Evolutionary conservation across 768 basidiomycete species (phyloP).

Genomic region (Leucocoprinus leucothites): DNA sequence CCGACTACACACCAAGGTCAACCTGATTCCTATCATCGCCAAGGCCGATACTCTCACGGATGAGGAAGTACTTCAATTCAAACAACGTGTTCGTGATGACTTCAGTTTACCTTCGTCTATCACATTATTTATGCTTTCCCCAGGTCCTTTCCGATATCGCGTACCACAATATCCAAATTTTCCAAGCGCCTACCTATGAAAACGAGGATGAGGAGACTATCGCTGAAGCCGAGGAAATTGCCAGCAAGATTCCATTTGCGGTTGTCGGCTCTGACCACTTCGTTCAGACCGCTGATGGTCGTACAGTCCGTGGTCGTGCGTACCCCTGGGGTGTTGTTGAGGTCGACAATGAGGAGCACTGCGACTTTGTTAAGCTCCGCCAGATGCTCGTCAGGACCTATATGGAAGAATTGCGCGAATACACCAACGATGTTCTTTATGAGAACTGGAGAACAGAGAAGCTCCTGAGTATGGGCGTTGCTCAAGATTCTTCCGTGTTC

Average conservation of each 20-base stretch:
- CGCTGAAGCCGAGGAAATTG: conserved; percentile 96
- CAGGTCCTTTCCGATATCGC: conserved; percentile 92
- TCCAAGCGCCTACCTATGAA: conserved; percentile 96
- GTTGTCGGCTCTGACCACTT: conserved; percentile 91
- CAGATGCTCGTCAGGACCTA: conserved; percentile 99
- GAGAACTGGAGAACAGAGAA: conserved; percentile 99
- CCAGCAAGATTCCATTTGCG: conserved; percentile 97
- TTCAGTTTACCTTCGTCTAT: conserved; percentile 1
- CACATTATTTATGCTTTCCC: conserved; percentile 2
- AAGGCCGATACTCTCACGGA: conserved; percentile 98
- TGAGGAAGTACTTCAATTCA: conserved; percentile 91
- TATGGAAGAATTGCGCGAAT: conserved; percentile 98
- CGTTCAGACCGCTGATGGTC: conserved; percentile 82
- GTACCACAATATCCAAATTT: conserved; percentile 95
- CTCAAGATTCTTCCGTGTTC: conserved; percentile 97
- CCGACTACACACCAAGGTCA: conserved; percentile 94
- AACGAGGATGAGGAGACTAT: conserved; percentile 99
- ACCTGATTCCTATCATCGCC: conserved; percentile 97
- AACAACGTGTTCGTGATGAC: conserved; percentile 66
- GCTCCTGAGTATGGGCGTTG: conserved; percentile 94
- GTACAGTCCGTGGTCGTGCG: conserved; percentile 88
- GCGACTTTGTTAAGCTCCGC: conserved; percentile 98
- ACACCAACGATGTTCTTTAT: conserved; percentile 93
- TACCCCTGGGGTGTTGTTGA: conserved; percentile 99
- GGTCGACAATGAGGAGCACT: conserved; percentile 99